Conservation (phyloP, 2,329 filamentous ascomycete genomes). For the Penicillium olsonii region DNA sequence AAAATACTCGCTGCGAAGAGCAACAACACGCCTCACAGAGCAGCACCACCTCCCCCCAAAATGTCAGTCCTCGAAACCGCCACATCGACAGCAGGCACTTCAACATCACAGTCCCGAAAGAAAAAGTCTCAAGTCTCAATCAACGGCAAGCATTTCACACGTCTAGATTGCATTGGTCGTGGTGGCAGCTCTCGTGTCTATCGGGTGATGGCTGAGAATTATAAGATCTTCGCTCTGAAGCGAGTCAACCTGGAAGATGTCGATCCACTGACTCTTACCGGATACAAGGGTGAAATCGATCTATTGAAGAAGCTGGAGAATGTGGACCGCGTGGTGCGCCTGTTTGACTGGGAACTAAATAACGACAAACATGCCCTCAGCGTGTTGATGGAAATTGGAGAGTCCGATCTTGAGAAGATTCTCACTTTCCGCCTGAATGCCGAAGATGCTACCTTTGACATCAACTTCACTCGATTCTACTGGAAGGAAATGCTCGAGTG, state of each 20-base stretch:
- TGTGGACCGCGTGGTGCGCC: conserved; percentile 84
- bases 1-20: conserved; percentile 56
- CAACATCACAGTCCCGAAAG: conserved; percentile 70
- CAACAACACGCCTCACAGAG: conserved; percentile 73
- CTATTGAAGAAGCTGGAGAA: conserved; percentile 77
- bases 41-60: conserved; percentile 83
- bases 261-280: conserved; percentile 78
- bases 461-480: conserved; percentile 92
- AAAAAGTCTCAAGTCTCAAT: conserved; percentile 82
- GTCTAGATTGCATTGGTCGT: conserved; percentile 85
- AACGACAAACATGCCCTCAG: conserved; percentile 85
- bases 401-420: conserved; percentile 87
- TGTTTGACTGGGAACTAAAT: conserved; percentile 93
- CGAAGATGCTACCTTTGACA: conserved; percentile 76
- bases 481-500: conserved; percentile 99
- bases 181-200: conserved; percentile 95
- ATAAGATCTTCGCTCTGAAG: conserved; percentile 92
- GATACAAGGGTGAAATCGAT: conserved; percentile 95
- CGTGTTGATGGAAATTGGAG: conserved; percentile 95
- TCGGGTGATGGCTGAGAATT: conserved; percentile 94
- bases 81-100: conserved; percentile 78
- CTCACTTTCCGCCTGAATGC: conserved; percentile 71
- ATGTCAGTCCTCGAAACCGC: conserved; percentile 96
- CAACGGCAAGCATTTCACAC: conserved; percentile 87
- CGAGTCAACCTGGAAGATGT: conserved; percentile 87